Conservation (phyloP, 257 asterid genomes). For the Salvia miltiorrhiza region DNA sequence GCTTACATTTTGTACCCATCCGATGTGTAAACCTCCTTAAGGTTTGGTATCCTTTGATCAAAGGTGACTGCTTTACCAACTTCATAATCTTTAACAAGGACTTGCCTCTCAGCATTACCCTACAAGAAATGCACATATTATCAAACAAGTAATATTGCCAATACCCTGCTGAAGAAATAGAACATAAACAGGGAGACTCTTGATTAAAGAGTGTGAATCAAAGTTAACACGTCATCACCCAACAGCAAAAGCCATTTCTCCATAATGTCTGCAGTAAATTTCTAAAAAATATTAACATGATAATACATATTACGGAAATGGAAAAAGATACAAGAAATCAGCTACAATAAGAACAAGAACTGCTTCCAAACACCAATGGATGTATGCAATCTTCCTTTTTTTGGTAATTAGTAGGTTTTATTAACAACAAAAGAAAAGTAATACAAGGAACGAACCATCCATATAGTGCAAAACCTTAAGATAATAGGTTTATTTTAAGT, state of each 20-base stretch:
- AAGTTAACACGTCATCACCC: conserved; percentile 16
- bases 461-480: background rate
- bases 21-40: conserved; percentile 80
- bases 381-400: background rate
- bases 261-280: background rate
- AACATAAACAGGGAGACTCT: conserved; percentile 11
- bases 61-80: conserved; percentile 72
- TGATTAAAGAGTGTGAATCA: background rate
- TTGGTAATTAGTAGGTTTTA: background rate
- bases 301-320: background rate
- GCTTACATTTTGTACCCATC: conserved; percentile 89
- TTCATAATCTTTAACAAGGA: conserved; percentile 81
- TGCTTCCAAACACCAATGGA: background rate
- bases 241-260: conserved; percentile 12
- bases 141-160: conserved; percentile 3
- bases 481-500: background rate
- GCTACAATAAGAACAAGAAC: conserved; percentile 2
- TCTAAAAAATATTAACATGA: background rate
- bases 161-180: conserved; percentile 8
- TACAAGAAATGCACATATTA: conserved; percentile 24
- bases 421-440: background rate
- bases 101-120: conserved; percentile 90
- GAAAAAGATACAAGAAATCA: background rate
- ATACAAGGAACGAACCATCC: background rate
- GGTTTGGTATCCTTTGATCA: conserved; percentile 61